Evolutionary conservation across 371 early-diverging fungal species (phyloP), one percentile per base, ranked within the genome.

Genomic region (Lichtheimia ramosa): DNA sequence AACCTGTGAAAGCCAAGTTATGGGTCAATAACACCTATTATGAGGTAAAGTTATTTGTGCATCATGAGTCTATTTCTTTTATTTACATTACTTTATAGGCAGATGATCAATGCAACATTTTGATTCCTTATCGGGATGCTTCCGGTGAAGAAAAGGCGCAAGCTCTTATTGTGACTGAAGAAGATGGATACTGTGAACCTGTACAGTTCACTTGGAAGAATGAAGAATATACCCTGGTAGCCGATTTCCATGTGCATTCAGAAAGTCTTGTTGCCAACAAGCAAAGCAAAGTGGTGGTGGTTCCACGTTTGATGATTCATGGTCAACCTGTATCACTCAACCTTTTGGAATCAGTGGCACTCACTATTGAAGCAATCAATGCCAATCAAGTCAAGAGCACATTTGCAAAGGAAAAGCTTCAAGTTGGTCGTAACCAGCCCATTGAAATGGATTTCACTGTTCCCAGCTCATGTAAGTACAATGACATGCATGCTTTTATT

Each of bases 251-350:
- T 48, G 59, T 85, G 3, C 72, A 85, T 49, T 65, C 65, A 5
- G 86, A 85, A 61, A 71, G 77, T 46, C 56, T 81, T 12, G 46
- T 74, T 1, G 63, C 70, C 5, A 81, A 75, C 40, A 68, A 75
- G 7, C 61, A 40, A 25, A 71, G 79, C 2, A 77, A 79, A 58
- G 84, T 28, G 5, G 18, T 48, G 34, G 65, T 83, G 6, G 59
- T 65, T 49, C 84, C 83, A 16, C 46, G 49, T 5, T 54, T 85
- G 7, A 59, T 34, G 4, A 53, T 83, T 8, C 43, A 66, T 15
- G 61, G 52, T 1, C 42, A 60, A 2, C 42, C 61, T 25, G 71
- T 68, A 24, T 66, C 82, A 14, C 57, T 77, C 1, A 66, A 64
- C 2, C 16, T 83, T 5, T 51, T 85, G n/a, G 81, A 85, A 48